These are phyloP conservation scores for Mucor racemosus DNA, from an alignment of 371 early-diverging fungal genomes.

Conservation along the genomic window DNA sequence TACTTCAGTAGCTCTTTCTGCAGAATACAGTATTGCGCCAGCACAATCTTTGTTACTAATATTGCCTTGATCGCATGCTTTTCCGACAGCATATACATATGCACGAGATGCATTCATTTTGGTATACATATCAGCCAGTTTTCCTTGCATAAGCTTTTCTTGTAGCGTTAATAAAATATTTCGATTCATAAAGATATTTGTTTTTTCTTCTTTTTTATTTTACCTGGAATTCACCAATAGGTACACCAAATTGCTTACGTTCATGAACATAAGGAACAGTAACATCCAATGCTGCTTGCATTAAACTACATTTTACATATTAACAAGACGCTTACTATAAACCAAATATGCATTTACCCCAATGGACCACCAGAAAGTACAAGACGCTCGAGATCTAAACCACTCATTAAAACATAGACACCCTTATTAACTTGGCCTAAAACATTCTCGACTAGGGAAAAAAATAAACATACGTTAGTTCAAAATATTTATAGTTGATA, in stretches of 20 bases:
- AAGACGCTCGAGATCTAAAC: conserved; percentile 91
- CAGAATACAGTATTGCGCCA: conserved; percentile 93
- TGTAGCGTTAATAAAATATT: too few species aligned
- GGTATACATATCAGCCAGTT: conserved; percentile 97
- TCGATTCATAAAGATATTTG: too few species aligned
- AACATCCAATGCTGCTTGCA: conserved; percentile 90
- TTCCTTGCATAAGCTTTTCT: conserved; percentile 81
- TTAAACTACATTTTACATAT: conserved; percentile 55
- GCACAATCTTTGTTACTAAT: conserved; percentile 93
- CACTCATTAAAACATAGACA: conserved; percentile 98
- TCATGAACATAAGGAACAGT: conserved; percentile 87
- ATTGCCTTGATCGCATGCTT: conserved; percentile 84
- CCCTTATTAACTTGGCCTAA: conserved; percentile 87
- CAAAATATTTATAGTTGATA: not conserved
- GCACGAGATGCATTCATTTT: conserved; percentile 90
- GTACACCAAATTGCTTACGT: conserved; percentile 87
- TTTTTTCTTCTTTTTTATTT: too few species aligned
- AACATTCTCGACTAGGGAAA: conserved; percentile 71
- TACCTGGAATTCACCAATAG: conserved; percentile 88
- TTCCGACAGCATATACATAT: conserved; percentile 92
- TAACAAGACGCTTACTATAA: too few species aligned
- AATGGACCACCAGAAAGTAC: conserved; percentile 95
- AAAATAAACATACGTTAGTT: not conserved
- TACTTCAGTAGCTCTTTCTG: conserved; percentile 95
- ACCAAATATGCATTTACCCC: conserved; percentile 54